Evolutionary conservation across 805 yeast genomes (phyloP).

Genomic region (Scheffersomyces stipitis): DNA sequence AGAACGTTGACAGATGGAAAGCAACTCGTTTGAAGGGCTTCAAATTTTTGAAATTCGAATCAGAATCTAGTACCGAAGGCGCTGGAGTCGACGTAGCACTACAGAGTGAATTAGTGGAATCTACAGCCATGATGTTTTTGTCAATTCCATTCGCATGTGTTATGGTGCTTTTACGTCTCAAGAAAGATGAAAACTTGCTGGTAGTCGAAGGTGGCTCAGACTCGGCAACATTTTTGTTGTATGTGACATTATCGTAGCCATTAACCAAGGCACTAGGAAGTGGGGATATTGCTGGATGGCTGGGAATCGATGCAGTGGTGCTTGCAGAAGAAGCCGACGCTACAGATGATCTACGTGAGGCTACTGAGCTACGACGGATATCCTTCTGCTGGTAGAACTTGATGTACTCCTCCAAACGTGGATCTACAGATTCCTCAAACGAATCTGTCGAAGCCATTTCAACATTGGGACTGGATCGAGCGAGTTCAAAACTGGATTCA

Average conservation of each 20-base stretch:
- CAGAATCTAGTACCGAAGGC: conserved; percentile 2
- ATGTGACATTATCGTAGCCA: conserved; percentile 12
- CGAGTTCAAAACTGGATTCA: conserved; percentile 3
- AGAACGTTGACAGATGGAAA: conserved; percentile 41
- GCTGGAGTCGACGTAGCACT: not conserved
- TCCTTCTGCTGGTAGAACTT: conserved; percentile 30
- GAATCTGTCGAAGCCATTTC: too few species aligned
- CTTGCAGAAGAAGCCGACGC: conserved; percentile 1
- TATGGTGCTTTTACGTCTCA: conserved; percentile 24
- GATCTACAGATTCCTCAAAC: conserved; percentile 18
- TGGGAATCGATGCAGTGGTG: conserved; percentile 2
- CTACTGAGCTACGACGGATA: conserved; percentile 13
- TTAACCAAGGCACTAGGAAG: conserved; percentile 19
- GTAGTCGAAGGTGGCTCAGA: conserved; percentile 1
- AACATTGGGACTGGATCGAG: conserved; percentile 11
- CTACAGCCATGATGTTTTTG: conserved; percentile 3
- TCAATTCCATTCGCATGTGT: conserved; percentile 3
- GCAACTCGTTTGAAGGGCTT: conserved; percentile 44
- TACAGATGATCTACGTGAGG: conserved; percentile 9
- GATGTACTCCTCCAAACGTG: conserved; percentile 36
- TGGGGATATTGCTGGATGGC: conserved; percentile 9
- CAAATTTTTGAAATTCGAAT: conserved; percentile 28
- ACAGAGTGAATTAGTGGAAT: not conserved
- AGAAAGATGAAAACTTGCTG: conserved; percentile 26
- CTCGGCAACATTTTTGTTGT: conserved; percentile 3